Base-by-base conservation (phyloP, 75 land plant species). In the Cunninghamia lanceolata region DNA sequence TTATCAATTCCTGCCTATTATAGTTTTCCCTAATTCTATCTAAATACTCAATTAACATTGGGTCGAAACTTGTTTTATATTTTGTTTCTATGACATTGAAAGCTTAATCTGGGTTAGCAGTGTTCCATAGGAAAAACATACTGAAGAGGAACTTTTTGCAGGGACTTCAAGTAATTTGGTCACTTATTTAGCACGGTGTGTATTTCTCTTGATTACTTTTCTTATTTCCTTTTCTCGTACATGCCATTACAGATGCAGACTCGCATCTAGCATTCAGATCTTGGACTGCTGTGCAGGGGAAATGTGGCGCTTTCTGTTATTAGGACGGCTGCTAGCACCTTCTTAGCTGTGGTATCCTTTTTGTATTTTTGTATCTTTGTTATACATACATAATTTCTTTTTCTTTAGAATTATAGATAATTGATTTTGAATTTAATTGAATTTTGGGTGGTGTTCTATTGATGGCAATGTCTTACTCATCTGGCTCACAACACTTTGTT, bases 311-410 rank as follows among this genome's bases (percentile, higher is more conserved):
- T 96, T 66, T 96, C 97, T 50, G 97, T 96, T 76, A 68, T 97
- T 66, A 97, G 95, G 99, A 97, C 99, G 34, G 93, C 99, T n/a
- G 92, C 93, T 45, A 97, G 98, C 93, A 97, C 99, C 25, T 71
- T 97, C 53, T 75, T 96, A 77, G 98, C 99, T 77, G 96, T 91
- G 91, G 99, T 96, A 85, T 15, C 19, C 7, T 54, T 79, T 80
- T 34, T 32, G 36, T 32, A 25, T 11, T 73, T 9, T 73, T 34
- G 8, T 19, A 73, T 73, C 16, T 34, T 73, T 34, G 75, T 73
- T 73, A n/a, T 21, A 30, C 34, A 73, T 73, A 34, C 14, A 73
- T 73, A 32, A 0, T 32, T 73, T 34, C 34, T 73, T 73, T 43
- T 50, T 50, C 53, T 50, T 34, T 73, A 25, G 36, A 71, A 70